Evolutionary conservation across 352 stramenopile genomes (phyloP), one percentile per base, ranked within the genome.

Genomic region (Aphanomyces invadans): DNA sequence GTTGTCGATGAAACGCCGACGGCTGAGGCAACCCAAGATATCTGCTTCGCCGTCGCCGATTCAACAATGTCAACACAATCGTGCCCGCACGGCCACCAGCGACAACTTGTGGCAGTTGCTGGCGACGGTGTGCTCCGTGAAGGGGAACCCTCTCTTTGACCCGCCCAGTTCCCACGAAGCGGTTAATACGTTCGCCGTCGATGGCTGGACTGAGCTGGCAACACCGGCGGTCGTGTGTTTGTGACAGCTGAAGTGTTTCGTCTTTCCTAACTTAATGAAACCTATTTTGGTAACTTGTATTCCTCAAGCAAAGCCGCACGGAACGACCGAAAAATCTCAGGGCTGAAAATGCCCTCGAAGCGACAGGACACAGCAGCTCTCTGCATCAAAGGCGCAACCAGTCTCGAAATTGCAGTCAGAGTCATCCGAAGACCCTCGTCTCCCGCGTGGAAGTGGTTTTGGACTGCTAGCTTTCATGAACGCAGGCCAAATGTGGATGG

Each of bases 61-160:
- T 26, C 55, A 23, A 19, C n/a, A 19, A n/a, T n/a, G n/a, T n/a
- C n/a, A n/a, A n/a, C n/a, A 63, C 36, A 48, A 15, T 38, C 33
- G 23, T 59, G 9, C 60, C 21, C 10, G n/a, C 36, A n/a, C n/a
- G n/a, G n/a, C n/a, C n/a, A 31, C 17, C 25, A 44, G 38, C 26
- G 49, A 67, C 60, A 32, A 49, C 21, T 11, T 67, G 3, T 67
- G 60, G 60, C 33, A 49, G 12, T 12, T 51, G 21, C 46, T 67
- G 17, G 39, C 60, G 2, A 21, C 33, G 3, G 60, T 57, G 19
- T 60, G 49, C 29, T 31, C 36, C 36, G 15, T 42, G 36, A 7
- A 42, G 15, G 15, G 17, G 19, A 19, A 63, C 28, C 36, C 55
- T 12, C 33, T 25, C 4, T 23, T 36, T 52, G 52, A 60, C 7